Percentiles rank a stretch among this genome's conserved stretches.
phyloP scores from a whole-genome alignment of 1,284 basidiomycete species.

The Ceratobasidium sp. region DNA sequence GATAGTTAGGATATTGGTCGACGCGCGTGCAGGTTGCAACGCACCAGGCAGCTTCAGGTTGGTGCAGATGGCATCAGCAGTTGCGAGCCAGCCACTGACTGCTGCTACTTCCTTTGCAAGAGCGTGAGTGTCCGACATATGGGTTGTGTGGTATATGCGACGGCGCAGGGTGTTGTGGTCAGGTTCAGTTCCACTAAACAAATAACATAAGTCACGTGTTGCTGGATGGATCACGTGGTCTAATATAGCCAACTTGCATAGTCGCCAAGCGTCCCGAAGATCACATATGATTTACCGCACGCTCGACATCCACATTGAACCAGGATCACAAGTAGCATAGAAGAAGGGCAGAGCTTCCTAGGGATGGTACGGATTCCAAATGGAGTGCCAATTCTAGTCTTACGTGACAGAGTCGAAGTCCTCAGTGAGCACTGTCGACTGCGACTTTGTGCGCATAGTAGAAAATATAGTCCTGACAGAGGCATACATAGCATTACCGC shows the following conservation, averaged over 20 bases:
- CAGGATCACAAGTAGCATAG: too few species aligned
- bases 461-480: too few species aligned
- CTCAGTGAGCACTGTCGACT: too few species aligned
- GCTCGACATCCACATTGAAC: too few species aligned
- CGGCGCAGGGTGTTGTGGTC: conserved; percentile 16
- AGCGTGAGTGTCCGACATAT: conserved; percentile 9
- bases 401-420: too few species aligned
- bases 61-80: conserved; percentile 22
- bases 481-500: too few species aligned
- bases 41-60: conserved; percentile 40
- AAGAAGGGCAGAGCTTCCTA: too few species aligned
- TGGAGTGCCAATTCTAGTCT: too few species aligned
- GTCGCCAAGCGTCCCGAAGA: too few species aligned
- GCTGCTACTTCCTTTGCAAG: conserved; percentile 25
- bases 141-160: background rate
- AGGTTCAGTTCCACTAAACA: conserved; percentile 17
- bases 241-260: background rate
- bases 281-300: too few species aligned
- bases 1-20: background rate
- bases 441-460: too few species aligned
- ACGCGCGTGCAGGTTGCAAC: background rate
- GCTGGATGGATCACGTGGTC: conserved; percentile 1
- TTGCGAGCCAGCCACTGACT: conserved; percentile 23
- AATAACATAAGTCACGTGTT: conserved; percentile 38
- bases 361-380: too few species aligned